Base-by-base conservation (phyloP, 805 yeast species). In the Spathaspora hagerdaliae region DNA sequence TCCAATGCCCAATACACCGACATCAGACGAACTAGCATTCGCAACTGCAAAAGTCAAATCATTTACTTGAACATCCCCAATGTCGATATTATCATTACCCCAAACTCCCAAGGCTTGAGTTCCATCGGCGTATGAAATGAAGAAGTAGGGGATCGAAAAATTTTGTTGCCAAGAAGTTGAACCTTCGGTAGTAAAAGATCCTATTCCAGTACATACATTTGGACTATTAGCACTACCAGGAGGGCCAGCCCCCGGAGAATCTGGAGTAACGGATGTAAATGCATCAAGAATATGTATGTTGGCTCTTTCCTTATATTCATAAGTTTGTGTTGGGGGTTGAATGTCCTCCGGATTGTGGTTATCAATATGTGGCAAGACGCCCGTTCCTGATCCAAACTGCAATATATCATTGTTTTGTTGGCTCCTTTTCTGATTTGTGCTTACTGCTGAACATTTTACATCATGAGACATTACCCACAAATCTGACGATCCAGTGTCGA, bases 1-100 rank as follows among this genome's bases (percentile, higher is more conserved):
- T 8, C 94, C 92, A 50, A 87, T 79, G 27, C 91, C 90, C 36
- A 87, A 63, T 26, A 87, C 92, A 46, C 95, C 92, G 47, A 75
- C 65, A 7, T 79, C 61, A 4, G 91, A 81, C 49, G 81, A 79
- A 1, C 88, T 78, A 32, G 63, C 61, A 57, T 80, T 79, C 2
- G 87, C 95, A 19, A 89, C 80, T 1, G 95, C 97, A 61, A 90
- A 76, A 5, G 88, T 79, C 31, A 85, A 65, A 45, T 71, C 66
- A 0, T 68, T 49, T 9, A 87, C 67, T 2, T 71, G 62, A 11
- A 73, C 61, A 41, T 71, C 78, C 39, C 82, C 80, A 44, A 87
- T 55, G 2, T 53, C 49, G 5, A 90, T 71, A 35, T 69, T 65
- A 56, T 90, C 97, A 38, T 71, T 64, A 14, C 87, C 95, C 81